phyloP scores from a whole-genome alignment of 202 grass and related monocot species.

The Digitaria exilis region DNA sequence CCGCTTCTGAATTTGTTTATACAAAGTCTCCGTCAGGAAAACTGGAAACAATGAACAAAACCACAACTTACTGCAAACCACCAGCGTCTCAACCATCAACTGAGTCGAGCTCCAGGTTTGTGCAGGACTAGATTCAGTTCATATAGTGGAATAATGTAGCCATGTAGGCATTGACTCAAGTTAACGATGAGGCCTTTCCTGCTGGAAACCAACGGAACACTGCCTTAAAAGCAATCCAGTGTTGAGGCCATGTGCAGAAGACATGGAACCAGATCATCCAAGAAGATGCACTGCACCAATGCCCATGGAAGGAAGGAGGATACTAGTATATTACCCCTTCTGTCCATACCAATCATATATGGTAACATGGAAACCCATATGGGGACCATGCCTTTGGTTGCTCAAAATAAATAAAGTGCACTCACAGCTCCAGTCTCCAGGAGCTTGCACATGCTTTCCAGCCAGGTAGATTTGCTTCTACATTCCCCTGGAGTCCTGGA shows the following conservation, averaged over 20 bases:
- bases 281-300: conserved; percentile 36
- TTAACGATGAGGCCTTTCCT: neutral
- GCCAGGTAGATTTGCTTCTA: conserved; percentile 51
- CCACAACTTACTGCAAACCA: conserved; percentile 1
- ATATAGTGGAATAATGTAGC: neutral
- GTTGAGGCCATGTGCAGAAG: conserved; percentile 41
- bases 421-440: conserved; percentile 26
- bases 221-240: conserved; percentile 25
- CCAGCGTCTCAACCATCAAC: neutral
- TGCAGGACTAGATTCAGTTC: conserved; percentile 5
- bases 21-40: neutral
- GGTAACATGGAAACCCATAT: conserved; percentile 35
- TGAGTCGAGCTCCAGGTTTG: neutral
- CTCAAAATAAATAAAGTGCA: conserved; percentile 19
- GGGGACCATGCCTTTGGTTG: conserved; percentile 35
- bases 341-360: conserved; percentile 33
- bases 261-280: conserved; percentile 16
- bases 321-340: conserved; percentile 32
- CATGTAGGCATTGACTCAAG: conserved; percentile 21
- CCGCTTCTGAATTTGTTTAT: neutral
- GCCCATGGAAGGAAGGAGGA: conserved; percentile 14
- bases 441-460: conserved; percentile 48
- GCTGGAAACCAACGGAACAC: conserved; percentile 17
- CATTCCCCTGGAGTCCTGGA: conserved; percentile 45
- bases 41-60: neutral